phyloP scores from a whole-genome alignment of 495 filamentous ascomycete genomes.

The Lasiosphaeris hirsuta region DNA sequence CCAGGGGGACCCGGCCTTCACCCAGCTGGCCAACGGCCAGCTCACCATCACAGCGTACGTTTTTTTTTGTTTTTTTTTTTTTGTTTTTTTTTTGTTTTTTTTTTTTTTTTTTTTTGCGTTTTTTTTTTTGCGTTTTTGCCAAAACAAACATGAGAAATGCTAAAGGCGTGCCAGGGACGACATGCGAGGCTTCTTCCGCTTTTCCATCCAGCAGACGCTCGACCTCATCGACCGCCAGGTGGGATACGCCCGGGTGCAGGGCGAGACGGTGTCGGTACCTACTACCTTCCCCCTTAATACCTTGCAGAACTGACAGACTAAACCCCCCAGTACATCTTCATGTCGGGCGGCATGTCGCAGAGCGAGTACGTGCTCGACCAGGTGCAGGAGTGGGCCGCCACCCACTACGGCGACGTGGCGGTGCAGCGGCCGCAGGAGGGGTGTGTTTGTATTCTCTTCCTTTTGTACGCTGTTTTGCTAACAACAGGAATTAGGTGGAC shows the following conservation, averaged over 20 bases:
- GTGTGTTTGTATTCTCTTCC: too few relatives aligned
- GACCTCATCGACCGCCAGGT: not conserved
- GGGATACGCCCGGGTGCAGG: not conserved
- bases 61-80: too few relatives aligned
- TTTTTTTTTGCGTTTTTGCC: too few relatives aligned
- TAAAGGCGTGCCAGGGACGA: not conserved
- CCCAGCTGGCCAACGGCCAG: not conserved
- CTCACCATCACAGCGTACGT: not conserved
- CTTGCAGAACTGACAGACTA: too few relatives aligned
- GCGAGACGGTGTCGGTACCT: not conserved
- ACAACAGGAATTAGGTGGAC: not conserved
- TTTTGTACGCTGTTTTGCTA: too few relatives aligned
- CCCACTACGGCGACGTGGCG: not conserved
- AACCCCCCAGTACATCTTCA: not conserved
- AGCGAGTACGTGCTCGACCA: not conserved
- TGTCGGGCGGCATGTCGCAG: constrained; percentile 5
- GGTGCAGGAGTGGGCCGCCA: too few relatives aligned
- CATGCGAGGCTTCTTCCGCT: not conserved
- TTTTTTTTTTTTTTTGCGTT: too few relatives aligned
- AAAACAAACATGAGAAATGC: too few relatives aligned
- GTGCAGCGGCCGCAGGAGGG: not conserved
- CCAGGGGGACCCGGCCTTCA: not conserved
- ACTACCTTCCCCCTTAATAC: too few relatives aligned
- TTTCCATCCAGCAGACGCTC: not conserved
- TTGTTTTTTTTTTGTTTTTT: too few relatives aligned